A percentile compares a stretch with the other conserved stretches of the same genome.
These are phyloP conservation scores for Phyllosticta citrichinensis DNA, from an alignment of 2,329 filamentous ascomycete species.

Conservation along the genomic window DNA sequence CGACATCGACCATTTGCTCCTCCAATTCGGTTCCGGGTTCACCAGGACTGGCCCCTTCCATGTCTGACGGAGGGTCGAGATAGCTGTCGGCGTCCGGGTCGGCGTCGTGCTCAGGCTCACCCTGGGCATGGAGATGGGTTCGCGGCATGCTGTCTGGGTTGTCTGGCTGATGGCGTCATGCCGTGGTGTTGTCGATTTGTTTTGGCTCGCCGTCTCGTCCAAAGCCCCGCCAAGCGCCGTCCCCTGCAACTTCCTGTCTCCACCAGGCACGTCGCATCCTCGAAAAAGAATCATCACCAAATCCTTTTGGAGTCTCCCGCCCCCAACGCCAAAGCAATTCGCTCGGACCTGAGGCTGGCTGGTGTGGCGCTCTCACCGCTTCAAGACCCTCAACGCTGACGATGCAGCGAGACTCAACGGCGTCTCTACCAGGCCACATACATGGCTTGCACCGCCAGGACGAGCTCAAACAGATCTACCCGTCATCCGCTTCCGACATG, in stretches of 20 bases:
- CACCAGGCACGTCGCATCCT: not conserved
- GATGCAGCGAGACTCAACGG: not conserved
- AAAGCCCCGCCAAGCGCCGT: not conserved
- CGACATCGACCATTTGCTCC: slow-evolving; percentile 13
- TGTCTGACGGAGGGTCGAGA: slow-evolving; percentile 7
- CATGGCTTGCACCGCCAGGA: not conserved
- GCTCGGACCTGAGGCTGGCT: too few species aligned
- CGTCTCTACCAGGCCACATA: not conserved
- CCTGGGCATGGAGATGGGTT: slow-evolving; percentile 17
- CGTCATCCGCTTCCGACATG: not conserved
- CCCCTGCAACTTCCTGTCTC: not conserved
- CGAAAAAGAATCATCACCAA: not conserved
- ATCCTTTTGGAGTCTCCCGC: too few species aligned
- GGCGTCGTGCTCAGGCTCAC: slow-evolving; percentile 15
- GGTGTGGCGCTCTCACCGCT: too few species aligned
- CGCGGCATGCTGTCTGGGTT: slow-evolving; percentile 17
- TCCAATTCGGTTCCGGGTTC: slow-evolving; percentile 1
- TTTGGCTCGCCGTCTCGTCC: slow-evolving; percentile 2
- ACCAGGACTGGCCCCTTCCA: slow-evolving; percentile 6
- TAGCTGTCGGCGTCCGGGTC: slow-evolving; percentile 13
- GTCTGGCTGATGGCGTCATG: not conserved
- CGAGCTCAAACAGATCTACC: not conserved
- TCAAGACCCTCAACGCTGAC: not conserved
- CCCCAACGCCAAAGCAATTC: too few species aligned
- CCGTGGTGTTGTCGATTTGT: slow-evolving; percentile 6